Evolutionary conservation across 2,329 filamentous ascomycete species (phyloP), one percentile per base, ranked within the genome.

Genomic region (Akanthomyces uredinophilus): DNA sequence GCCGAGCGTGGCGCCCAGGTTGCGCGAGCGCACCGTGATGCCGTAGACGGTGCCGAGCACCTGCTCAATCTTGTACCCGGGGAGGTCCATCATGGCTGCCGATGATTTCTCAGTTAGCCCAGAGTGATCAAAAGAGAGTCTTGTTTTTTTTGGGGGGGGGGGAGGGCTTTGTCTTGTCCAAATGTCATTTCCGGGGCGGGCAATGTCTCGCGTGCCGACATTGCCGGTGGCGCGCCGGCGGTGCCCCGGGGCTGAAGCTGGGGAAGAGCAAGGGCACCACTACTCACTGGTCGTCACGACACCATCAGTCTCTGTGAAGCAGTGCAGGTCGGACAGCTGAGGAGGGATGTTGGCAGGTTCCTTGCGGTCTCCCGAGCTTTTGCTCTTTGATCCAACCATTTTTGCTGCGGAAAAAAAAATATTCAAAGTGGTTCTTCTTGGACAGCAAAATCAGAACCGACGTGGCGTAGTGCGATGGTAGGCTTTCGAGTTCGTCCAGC

Each of bases 261-360:
- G 24, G 6, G 6, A 4, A 22, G 61, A 20, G n/a, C 59, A 56
- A 62, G n/a, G 57, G 41, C 6, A 16, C 57, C 6, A 16, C 57
- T 41, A 37, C 71, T 44, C 64, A 74, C 75, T 87, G 0, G 82
- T 82, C 0, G 83, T 86, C 65, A 87, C 81, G 60, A 87, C 78
- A 43, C 84, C 84, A 53, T 83, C 79, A 8, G 85, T 87, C 68
- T 87, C 85, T 44, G 82, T 82, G 72, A 84, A 86, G 74, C 83
- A 86, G 71, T 83, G 80, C 8, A 83, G 72, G 65, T 83, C 81
- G 0, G 77, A 78, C 8, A 81, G 64, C 47, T 75, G 69, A 1
- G 75, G 70, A 8, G 78, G 77, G 43, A 80, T 66, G 50, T 75
- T 63, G 39, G 75, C 77, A 4, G 70, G 66, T 43, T 73, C 71